phyloP scores from a whole-genome alignment of 2,329 filamentous ascomycete genomes.

The Pyrenophora graminea region DNA sequence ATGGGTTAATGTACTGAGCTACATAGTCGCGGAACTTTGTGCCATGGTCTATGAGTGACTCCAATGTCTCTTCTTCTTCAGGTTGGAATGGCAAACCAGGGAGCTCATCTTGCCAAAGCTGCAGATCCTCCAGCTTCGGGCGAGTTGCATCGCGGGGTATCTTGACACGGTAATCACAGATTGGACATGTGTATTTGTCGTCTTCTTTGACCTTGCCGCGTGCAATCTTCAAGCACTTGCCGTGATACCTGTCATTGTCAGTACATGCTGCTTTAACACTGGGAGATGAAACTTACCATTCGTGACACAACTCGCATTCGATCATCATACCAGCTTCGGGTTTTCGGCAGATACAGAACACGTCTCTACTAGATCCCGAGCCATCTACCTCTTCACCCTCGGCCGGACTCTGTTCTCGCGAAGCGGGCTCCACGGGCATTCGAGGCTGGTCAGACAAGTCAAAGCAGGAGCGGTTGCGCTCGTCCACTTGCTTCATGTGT shows the following conservation, averaged over 20 bases:
- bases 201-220: conserved; percentile 97
- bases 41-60: conserved; percentile 84
- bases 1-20: conserved; percentile 75
- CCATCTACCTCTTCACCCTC: conserved; percentile 53
- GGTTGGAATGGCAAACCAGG: conserved; percentile 84
- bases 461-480: conserved; percentile 89
- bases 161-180: conserved; percentile 96
- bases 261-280: not conserved
- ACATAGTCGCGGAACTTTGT: conserved; percentile 84
- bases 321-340: conserved; percentile 99
- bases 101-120: conserved; percentile 83
- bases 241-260: conserved; percentile 77
- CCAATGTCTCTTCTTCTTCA: conserved; percentile 85
- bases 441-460: conserved; percentile 87
- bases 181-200: conserved; percentile 96
- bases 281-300: conserved; percentile 69
- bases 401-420: conserved; percentile 73
- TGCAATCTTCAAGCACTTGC: conserved; percentile 96
- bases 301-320: conserved; percentile 95
- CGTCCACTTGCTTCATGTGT: conserved; percentile 91
- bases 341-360: conserved; percentile 95
- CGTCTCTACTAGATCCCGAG: conserved; percentile 66
- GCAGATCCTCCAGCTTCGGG: conserved; percentile 89
- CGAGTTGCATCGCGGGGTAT: conserved; percentile 95
- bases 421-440: conserved; percentile 88